These are phyloP conservation scores for Roridomyces roridus DNA, from an alignment of 768 basidiomycete species.

Conservation along the genomic window DNA sequence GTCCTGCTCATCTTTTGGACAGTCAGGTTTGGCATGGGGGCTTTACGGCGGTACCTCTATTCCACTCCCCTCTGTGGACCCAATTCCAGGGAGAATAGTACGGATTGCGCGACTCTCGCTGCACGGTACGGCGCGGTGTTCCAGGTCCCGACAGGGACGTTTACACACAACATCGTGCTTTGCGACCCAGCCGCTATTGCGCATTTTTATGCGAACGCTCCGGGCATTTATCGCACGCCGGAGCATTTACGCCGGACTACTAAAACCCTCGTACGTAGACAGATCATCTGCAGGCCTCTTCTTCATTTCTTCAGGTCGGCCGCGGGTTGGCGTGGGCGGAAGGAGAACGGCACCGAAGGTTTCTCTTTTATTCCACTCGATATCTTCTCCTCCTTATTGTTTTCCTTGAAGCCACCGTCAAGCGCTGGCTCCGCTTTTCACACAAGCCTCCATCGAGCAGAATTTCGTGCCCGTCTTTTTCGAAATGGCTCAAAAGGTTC, in stretches of 20 bases:
- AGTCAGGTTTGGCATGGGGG: background rate
- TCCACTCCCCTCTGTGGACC: slow-evolving; percentile 13
- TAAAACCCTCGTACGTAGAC: slow-evolving; percentile 7
- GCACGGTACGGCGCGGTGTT: slow-evolving; percentile 16
- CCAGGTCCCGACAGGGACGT: background rate
- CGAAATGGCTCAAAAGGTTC: slow-evolving; percentile 9
- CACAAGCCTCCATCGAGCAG: background rate
- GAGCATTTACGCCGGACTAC: background rate
- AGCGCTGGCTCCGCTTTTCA: slow-evolving; percentile 21
- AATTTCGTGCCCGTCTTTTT: slow-evolving; percentile 6
- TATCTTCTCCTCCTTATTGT: background rate
- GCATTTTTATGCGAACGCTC: slow-evolving; percentile 23
- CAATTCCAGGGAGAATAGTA: background rate
- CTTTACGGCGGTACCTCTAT: slow-evolving; percentile 5
- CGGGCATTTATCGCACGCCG: slow-evolving; percentile 8
- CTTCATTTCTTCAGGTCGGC: slow-evolving; percentile 5
- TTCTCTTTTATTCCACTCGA: background rate
- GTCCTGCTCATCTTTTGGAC: slow-evolving; percentile 12
- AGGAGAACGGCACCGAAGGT: slow-evolving; percentile 6
- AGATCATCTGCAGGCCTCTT: background rate
- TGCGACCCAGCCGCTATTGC: slow-evolving; percentile 19
- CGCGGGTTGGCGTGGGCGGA: slow-evolving; percentile 15
- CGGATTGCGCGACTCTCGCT: background rate
- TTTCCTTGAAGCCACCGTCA: slow-evolving; percentile 10
- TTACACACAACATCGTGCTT: slow-evolving; percentile 10